These are phyloP conservation scores for Apophysomyces trapeziformis DNA, from an alignment of 371 early-diverging fungal genomes.

Conservation along the genomic window DNA sequence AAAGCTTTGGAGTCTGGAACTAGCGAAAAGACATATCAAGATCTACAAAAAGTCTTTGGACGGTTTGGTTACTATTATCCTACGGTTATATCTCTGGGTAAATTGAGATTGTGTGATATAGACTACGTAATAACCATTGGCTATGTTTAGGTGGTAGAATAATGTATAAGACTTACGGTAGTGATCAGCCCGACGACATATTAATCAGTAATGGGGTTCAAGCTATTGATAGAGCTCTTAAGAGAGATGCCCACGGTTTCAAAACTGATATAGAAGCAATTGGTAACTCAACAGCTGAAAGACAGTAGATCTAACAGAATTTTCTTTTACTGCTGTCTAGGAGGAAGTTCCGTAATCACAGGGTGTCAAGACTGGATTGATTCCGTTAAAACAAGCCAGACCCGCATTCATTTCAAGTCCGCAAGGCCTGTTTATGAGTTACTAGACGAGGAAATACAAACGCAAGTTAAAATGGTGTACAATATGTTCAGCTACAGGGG, in stretches of 20 bases:
- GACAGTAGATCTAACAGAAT: background rate
- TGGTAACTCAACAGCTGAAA: background rate
- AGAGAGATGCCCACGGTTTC: background rate
- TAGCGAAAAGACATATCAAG: background rate
- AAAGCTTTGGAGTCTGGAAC: background rate
- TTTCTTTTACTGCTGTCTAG: background rate
- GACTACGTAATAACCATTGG: background rate
- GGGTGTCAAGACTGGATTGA: conserved; percentile 2
- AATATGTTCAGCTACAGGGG: background rate
- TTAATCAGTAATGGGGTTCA: background rate
- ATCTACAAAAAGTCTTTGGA: conserved; percentile 1
- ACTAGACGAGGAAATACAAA: background rate
- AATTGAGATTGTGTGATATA: background rate
- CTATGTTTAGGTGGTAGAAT: background rate
- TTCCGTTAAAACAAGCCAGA: conserved; percentile 2
- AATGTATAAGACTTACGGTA: background rate
- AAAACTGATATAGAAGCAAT: background rate
- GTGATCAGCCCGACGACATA: background rate
- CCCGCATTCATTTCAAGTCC: background rate
- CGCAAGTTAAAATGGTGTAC: background rate
- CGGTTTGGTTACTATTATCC: background rate
- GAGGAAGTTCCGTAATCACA: background rate
- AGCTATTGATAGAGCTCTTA: background rate
- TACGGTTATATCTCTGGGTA: background rate
- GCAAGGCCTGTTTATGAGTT: background rate